phyloP scores from a whole-genome alignment of 805 yeast species.

The Barnettozyma populi region DNA sequence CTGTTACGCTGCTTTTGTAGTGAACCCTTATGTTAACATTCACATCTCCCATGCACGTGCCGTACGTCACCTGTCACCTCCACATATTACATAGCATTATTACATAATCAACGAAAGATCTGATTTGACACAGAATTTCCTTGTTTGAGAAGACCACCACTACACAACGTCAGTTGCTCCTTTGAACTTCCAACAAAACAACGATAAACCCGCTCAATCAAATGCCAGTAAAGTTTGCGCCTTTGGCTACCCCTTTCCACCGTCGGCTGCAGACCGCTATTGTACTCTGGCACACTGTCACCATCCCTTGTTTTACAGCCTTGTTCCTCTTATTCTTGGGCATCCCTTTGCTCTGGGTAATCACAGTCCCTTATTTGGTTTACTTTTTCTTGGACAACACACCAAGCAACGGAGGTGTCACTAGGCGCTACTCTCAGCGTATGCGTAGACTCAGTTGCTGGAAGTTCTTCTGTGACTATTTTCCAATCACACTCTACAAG shows the following conservation, averaged over 20 bases:
- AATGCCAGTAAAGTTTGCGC: constrained; percentile 36
- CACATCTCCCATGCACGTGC: no score
- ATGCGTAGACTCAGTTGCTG: constrained; percentile 56
- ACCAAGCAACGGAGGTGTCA: constrained; percentile 68
- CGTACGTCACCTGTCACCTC: no score
- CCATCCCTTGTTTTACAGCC: constrained; percentile 54
- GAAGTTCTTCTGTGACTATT: constrained; percentile 70
- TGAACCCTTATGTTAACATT: no score
- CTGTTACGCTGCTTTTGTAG: no score
- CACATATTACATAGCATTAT: no score
- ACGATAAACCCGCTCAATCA: neutral
- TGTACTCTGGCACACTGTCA: constrained; percentile 67
- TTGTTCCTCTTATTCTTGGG: constrained; percentile 55
- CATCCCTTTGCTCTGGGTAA: constrained; percentile 60
- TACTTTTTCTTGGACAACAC: constrained; percentile 59
- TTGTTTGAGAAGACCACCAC: no score
- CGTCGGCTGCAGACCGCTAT: constrained; percentile 63
- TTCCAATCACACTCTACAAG: constrained; percentile 71
- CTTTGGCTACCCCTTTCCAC: constrained; percentile 46
- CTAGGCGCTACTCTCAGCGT: constrained; percentile 48
- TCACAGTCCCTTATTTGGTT: constrained; percentile 56
- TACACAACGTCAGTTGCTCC: no score
- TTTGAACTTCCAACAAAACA: neutral
- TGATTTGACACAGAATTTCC: no score
- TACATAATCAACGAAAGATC: no score